Evolutionary conservation across 2,329 filamentous ascomycete genomes (phyloP), one percentile per base, ranked within the genome.

Genomic region (Ascochyta pisi): DNA sequence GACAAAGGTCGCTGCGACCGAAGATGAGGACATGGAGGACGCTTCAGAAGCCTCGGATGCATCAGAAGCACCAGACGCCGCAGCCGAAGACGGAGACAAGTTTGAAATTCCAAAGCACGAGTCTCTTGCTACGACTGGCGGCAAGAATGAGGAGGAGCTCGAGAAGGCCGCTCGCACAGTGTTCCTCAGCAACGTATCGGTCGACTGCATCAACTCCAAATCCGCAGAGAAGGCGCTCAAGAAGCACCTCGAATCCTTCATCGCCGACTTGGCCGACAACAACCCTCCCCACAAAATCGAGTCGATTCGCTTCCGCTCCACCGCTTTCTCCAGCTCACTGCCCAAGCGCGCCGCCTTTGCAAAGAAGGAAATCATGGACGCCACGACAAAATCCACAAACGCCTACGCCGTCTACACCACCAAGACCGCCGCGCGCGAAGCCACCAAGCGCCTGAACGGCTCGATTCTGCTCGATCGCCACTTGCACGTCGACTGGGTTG

Each of bases 271-370:
- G 60, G 71, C 77, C 39, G 73, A 77, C 55, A 74, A 77, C 38
- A 79, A 79, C 19, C 73, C 77, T 12, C 79, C 82, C 19, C 89
- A 91, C 76, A 93, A 90, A 68, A 82, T 99, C 40, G 91, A 96
- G 73, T 96, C 93, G 2, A 83, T 99, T 58, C 91, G 95, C 22
- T 99, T 98, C 82, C 91, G 95, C 54, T 98, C 94, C 7, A 91
- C 92, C 13, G 90, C 95, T 2, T 98, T 96, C 75, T 85, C 89
- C 5, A 86, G 86, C 26, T 84, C 87, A 15, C 84, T 97, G 53
- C 95, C 95, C 45, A 97, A 96, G 79, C 91, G 94, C 60, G 95
- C 94, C n/a, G 90, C 95, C 23, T 98, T 87, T 75, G 95, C 94
- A 59, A 96, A 91, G 67, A 92, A 93, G 73, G 88, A 92, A 23